Conservation (phyloP, 768 basidiomycete species). For the Trametes punicea region DNA sequence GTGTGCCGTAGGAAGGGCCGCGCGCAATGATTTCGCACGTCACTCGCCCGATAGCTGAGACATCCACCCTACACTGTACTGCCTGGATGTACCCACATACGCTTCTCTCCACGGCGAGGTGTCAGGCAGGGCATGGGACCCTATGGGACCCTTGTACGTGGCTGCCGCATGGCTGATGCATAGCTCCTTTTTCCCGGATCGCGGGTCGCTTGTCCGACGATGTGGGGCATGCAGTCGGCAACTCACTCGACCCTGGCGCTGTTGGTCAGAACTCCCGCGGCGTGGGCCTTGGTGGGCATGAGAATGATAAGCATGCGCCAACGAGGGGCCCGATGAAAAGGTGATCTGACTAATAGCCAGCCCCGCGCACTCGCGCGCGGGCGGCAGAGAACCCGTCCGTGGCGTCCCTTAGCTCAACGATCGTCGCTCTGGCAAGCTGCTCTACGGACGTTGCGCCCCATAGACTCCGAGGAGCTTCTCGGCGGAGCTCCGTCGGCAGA, state of each 20-base stretch:
- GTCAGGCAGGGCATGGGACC: neutral
- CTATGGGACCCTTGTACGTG: neutral
- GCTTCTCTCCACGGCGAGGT: neutral
- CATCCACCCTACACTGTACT: neutral
- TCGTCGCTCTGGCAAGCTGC: too few relatives aligned
- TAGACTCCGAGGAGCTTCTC: neutral
- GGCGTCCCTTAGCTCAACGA: too few relatives aligned
- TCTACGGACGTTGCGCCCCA: too few relatives aligned
- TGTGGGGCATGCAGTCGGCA: neutral
- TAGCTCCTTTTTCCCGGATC: neutral
- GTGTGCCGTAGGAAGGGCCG: neutral
- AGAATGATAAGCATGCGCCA: neutral
- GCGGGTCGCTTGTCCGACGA: neutral
- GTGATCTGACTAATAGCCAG: too few relatives aligned
- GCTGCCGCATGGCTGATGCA: neutral
- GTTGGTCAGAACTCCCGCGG: neutral
- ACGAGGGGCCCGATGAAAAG: neutral
- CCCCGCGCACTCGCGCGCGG: too few relatives aligned
- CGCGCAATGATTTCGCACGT: neutral
- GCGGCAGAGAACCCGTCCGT: too few relatives aligned
- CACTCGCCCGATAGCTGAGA: neutral
- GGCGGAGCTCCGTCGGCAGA: neutral
- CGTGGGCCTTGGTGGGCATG: neutral
- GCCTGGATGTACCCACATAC: neutral
- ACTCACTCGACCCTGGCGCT: neutral